Percentiles rank a stretch among this genome's conserved stretches.
phyloP scores from a whole-genome alignment of 331 rosid genomes.

The Saraca asoca region DNA sequence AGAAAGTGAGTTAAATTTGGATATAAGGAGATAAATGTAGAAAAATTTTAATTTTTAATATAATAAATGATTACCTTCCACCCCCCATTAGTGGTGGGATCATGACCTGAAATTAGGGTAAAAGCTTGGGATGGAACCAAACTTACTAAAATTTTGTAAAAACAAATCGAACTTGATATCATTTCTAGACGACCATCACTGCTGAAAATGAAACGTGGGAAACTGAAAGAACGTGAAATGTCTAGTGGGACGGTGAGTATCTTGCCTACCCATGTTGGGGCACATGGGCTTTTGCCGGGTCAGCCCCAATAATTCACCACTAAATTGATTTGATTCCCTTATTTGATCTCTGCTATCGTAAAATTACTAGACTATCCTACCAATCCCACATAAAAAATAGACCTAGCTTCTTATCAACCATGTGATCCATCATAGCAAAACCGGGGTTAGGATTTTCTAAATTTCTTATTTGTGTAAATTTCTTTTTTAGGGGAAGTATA shows the following conservation, averaged over 20 bases:
- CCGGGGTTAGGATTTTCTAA: too few species aligned
- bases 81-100: background rate
- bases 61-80: background rate
- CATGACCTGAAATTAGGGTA: background rate
- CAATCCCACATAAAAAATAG: too few species aligned
- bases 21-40: too few species aligned
- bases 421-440: too few species aligned
- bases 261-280: slow-evolving; percentile 14
- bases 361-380: too few species aligned
- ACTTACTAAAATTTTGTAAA: background rate
- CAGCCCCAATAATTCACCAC: slow-evolving; percentile 25
- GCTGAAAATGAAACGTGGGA: background rate
- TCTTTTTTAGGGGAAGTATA: too few species aligned
- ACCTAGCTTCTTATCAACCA: too few species aligned
- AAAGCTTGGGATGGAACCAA: background rate
- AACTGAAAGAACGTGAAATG: slow-evolving; percentile 2
- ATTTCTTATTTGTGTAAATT: too few species aligned
- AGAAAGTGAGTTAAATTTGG: too few species aligned
- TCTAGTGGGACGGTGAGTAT: background rate
- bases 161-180: background rate
- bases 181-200: background rate
- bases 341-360: background rate
- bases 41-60: too few species aligned
- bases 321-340: background rate
- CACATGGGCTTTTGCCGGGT: slow-evolving; percentile 30